Conservation (phyloP, 1,284 basidiomycete genomes). For the Rhodotorula sp. region DNA sequence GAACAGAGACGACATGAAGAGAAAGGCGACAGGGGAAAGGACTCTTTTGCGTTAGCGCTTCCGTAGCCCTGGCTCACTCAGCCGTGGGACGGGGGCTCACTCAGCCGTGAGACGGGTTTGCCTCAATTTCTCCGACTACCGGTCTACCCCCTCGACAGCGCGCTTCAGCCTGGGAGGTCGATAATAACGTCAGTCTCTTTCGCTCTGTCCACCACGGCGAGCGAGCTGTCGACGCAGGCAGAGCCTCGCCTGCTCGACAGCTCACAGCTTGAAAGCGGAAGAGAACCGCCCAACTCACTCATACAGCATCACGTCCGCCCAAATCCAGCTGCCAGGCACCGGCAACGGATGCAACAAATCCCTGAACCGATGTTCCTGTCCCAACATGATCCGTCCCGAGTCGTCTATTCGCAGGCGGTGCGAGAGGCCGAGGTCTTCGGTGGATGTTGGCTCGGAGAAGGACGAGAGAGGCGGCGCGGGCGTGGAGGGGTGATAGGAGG, state of each 20-base stretch:
- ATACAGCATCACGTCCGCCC: conserved; percentile 40
- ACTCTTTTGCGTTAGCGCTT: too few species aligned
- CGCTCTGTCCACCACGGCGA: neutral
- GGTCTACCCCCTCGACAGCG: too few species aligned
- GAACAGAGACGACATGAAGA: too few species aligned
- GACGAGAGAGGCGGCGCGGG: neutral
- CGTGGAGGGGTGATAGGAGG: neutral
- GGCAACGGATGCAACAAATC: conserved; percentile 39
- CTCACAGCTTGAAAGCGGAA: neutral
- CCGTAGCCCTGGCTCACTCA: too few species aligned
- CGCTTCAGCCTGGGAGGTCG: neutral
- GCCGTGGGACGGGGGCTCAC: too few species aligned
- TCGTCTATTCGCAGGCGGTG: conserved; percentile 35
- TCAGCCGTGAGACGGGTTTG: too few species aligned
- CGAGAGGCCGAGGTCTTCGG: conserved; percentile 31
- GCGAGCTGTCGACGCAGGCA: too few species aligned
- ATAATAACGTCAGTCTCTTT: neutral
- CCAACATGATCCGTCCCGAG: conserved; percentile 30
- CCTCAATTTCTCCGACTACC: too few species aligned
- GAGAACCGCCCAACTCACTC: conserved; percentile 20
- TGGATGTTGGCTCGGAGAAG: conserved; percentile 1
- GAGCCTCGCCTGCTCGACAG: too few species aligned
- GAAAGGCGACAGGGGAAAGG: too few species aligned
- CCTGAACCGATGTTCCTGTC: conserved; percentile 39
- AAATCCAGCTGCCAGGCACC: conserved; percentile 39